A percentile compares a stretch with the other conserved stretches of the same genome.
Evolutionary conservation across 164 flowering plant species (phyloP).

Genomic region (Chloranthus sessilifolius): DNA sequence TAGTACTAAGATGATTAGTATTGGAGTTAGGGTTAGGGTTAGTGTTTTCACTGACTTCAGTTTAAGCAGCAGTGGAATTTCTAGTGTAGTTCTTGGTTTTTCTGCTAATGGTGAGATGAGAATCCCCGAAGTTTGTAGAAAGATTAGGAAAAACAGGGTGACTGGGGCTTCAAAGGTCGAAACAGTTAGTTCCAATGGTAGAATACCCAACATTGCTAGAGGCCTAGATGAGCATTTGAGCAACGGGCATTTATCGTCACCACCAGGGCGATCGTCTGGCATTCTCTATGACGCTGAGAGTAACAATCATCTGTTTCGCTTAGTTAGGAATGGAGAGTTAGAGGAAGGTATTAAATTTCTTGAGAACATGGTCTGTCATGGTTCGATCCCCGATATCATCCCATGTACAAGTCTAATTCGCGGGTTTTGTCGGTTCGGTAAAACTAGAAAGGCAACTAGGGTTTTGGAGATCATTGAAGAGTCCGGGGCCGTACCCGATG

Average conservation of each 20-base stretch:
- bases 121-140: conserved; percentile 13
- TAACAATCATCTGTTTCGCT: conserved; percentile 44
- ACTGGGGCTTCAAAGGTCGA: conserved; percentile 32
- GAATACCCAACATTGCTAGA: conserved; percentile 14
- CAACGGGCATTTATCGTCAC: conserved; percentile 19
- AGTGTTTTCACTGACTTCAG: conserved; percentile 17
- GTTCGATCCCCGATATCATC: conserved; percentile 63
- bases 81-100: conserved; percentile 16
- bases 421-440: conserved; percentile 56
- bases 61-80: conserved; percentile 4
- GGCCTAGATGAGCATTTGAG: conserved; percentile 19
- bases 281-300: conserved; percentile 49
- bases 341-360: conserved; percentile 52
- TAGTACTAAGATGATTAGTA: too few species aligned
- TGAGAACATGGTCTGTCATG: conserved; percentile 55
- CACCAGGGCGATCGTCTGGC: conserved; percentile 13
- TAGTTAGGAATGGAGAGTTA: conserved; percentile 62
- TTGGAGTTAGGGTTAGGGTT: conserved; percentile 12
- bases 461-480: conserved; percentile 67
- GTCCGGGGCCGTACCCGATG: conserved; percentile 84
- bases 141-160: conserved; percentile 15
- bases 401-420: conserved; percentile 72
- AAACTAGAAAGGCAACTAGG: conserved; percentile 57
- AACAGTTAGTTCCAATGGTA: conserved; percentile 32
- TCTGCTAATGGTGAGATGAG: conserved; percentile 17